Evolutionary conservation across 1,139 yeast species (phyloP), one percentile per base, ranked within the genome.

Genomic region (Pichia sp.): DNA sequence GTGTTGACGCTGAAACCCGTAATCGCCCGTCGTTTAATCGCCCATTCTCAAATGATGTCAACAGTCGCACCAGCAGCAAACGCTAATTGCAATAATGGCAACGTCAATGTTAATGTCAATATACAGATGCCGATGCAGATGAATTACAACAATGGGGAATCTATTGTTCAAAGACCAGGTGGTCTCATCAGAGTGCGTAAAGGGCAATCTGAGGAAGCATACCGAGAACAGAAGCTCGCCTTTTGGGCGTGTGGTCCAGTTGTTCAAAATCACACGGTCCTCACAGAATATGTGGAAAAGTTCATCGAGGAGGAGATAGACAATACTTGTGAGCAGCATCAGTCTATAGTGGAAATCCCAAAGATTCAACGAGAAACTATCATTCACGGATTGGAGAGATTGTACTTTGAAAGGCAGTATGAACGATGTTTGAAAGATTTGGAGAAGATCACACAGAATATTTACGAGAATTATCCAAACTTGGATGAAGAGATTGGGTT

Each of bases 141-240:
- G 30, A 15, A n/a, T 2, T 49, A 50, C 24, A 50, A 49, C 24
- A 47, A 47, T 10, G 60, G 59, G 3, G 63, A 60, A 41, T 66
- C 65, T 1, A 37, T 56, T 5, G 66, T 64, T 4, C 49, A 53
- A 24, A 64, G 60, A 34, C 55, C 66, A 1, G 61, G 68, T 2
- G 71, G 72, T 1, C 54, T 59, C 34, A 42, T 51, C 10, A 60
- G 59, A 30, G 47, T 62, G 8, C 59, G 87, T 28, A 78, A 76
- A 46, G 74, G 73, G 0, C 87, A 80, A 50, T 52, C 74, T 1
- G 73, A 68, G 29, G 81, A 72, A 40, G 76, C 70, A 34, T 79
- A 58, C 45, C 52, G 48, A 16, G 50, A 42, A 5, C 85, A 80
- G 48, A 57, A 60, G 38, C 29, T 38, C 2, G 67, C 64, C 40